Evolutionary conservation across 768 basidiomycete genomes (phyloP), one percentile per base, ranked within the genome.

Genomic region (Russula brevipes): DNA sequence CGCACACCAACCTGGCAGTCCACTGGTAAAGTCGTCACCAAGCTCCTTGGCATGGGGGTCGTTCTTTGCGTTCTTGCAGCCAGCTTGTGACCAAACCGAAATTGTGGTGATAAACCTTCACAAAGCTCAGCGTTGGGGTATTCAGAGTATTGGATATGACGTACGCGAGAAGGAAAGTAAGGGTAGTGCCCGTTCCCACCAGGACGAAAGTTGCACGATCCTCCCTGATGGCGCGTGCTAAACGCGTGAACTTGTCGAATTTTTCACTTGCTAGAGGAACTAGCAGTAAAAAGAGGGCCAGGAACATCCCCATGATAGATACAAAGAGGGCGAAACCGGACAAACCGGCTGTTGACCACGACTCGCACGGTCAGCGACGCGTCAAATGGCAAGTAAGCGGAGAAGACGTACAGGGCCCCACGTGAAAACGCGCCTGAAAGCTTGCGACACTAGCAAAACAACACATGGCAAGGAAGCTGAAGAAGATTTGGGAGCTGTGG

Each of bases 401-500:
- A 57, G 39, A 44, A 54, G 17, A 84, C 93, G 68, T 69, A 96
- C 94, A 97, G 44, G 92, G 91, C 8, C 91, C 91, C 30, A 96
- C 81, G 10, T 79, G 71, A 84, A 85, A 94, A 67, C 88, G 87
- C 4, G 90, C 86, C 69, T 98, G 94, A 74, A 96, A 98, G 24
- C 80, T 77, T 0, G 94, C 94, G 4, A 94, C 89, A 69, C 89
- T 87, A 8, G 90, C 95, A 69, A 92, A 94, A 71, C 92, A 95
- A 52, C 87, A 88, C 85, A 96, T 88, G 12, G 91, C 85, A 51
- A 98, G 81, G 72, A 98, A 97, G 73, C 89, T 87, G 85, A 96
- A 94, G 80, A 98, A 94, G 58, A 85, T 81, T 78, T 96, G 89
- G 3, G 83, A 85, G 36, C 82, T 73, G 72, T 89, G 85, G 71